These are phyloP conservation scores for Mucor ambiguus DNA, from an alignment of 371 early-diverging fungal species.

Conservation along the genomic window DNA sequence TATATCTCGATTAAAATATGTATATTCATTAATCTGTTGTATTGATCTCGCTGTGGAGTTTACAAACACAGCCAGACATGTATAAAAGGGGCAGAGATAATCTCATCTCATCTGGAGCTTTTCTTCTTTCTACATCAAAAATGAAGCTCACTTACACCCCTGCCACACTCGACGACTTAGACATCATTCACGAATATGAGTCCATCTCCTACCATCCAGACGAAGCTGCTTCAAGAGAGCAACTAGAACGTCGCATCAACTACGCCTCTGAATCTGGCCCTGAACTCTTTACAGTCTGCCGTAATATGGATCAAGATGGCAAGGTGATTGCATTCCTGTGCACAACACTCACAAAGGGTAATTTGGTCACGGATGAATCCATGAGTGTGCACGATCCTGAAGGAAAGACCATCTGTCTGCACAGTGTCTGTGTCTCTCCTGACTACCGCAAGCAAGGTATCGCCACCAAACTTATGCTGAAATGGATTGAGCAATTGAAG, in stretches of 20 bases:
- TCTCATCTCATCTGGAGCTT: not conserved
- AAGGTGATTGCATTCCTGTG: slow-evolving; percentile 63
- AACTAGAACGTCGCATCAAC: slow-evolving; percentile 53
- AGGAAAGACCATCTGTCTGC: slow-evolving; percentile 68
- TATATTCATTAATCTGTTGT: too few species aligned
- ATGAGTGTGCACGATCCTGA: slow-evolving; percentile 65
- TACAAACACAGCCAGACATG: not conserved
- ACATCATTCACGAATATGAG: slow-evolving; percentile 41
- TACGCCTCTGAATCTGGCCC: slow-evolving; percentile 44
- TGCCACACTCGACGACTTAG: slow-evolving; percentile 35
- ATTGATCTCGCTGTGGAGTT: too few species aligned
- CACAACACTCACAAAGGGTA: slow-evolving; percentile 48
- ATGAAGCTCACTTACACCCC: slow-evolving; percentile 20
- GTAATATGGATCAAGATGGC: slow-evolving; percentile 12
- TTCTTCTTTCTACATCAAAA: not conserved
- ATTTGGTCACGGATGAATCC: slow-evolving; percentile 64
- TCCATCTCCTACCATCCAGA: slow-evolving; percentile 55
- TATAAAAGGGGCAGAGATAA: not conserved
- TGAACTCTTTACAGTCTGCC: slow-evolving; percentile 62
- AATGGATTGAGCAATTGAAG: slow-evolving; percentile 49
- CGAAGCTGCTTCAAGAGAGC: slow-evolving; percentile 67
- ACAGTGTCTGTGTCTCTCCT: slow-evolving; percentile 67
- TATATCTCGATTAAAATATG: too few species aligned
- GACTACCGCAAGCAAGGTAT: slow-evolving; percentile 58
- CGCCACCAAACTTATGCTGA: slow-evolving; percentile 50